Conservation (phyloP, 176 grass and related monocot genomes). For the Pontederia paniculata region DNA sequence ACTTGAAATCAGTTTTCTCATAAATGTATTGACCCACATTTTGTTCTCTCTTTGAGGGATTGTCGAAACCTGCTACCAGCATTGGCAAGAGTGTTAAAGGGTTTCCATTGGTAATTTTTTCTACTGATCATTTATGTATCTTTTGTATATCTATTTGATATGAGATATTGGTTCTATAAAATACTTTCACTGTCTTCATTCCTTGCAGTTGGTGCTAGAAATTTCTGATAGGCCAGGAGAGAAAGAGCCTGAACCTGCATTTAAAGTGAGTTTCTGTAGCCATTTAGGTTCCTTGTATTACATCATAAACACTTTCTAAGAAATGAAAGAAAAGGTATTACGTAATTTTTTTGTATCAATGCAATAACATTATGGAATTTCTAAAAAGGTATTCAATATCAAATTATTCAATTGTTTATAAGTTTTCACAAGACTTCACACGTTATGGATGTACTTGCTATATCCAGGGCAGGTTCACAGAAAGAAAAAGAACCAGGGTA, state of each 20-base stretch:
- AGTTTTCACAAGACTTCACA: too few species aligned
- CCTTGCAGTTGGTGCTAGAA: constrained; percentile 81
- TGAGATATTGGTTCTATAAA: constrained; percentile 6
- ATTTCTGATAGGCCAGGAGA: constrained; percentile 83
- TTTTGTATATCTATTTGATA: neutral
- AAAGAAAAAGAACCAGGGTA: too few species aligned
- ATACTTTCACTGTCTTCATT: constrained; percentile 19
- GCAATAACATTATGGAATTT: too few species aligned
- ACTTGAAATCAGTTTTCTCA: constrained; percentile 6
- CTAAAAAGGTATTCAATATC: too few species aligned
- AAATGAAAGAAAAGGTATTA: neutral
- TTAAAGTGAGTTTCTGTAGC: constrained; percentile 43
- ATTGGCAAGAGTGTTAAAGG: constrained; percentile 91
- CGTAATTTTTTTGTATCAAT: neutral
- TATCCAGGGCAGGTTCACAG: too few species aligned
- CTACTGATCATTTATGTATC: constrained; percentile 1
- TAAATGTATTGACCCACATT: constrained; percentile 41
- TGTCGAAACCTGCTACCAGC: constrained; percentile 67
- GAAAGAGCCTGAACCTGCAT: constrained; percentile 79
- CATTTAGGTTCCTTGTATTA: neutral
- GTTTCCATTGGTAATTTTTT: constrained; percentile 59
- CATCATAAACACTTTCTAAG: neutral
- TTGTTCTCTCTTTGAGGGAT: constrained; percentile 93
- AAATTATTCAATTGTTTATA: too few species aligned
- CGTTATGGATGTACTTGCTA: too few species aligned